Evolutionary conservation across 495 filamentous ascomycete species (phyloP), one percentile per base, ranked within the genome.

Genomic region (Emericellopsis terricola): DNA sequence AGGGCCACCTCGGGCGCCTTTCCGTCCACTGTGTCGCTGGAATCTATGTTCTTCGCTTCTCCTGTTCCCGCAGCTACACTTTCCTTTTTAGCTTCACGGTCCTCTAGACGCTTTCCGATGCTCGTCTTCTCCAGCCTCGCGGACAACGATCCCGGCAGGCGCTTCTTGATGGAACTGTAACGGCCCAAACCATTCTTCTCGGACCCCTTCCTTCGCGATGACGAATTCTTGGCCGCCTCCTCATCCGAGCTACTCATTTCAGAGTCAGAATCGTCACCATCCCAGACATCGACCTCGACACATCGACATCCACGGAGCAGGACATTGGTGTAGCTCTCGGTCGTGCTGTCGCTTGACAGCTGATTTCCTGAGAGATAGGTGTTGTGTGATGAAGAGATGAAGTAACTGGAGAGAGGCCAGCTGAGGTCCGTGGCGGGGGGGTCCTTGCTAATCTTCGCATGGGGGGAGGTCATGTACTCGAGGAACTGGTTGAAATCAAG

Each of bases 281-380:
- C 81, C 81, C 85, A 93, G 6, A 94, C 83, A 45, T 96, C 87
- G 39, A 96, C 84, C 57, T 94, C 87, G 33, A 94, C 81, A 39
- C 83, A 94, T 13, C 87, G 73, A 41, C 87, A 89, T n/a, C 87
- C 83, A 15, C 74, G 67, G 8, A 74, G 54, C 21, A 94, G 68
- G 47, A 89, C 85, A 47, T 77, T 77, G 41, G 69, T 81, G 57
- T 94, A 96, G 14, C 79, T 75, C 33, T 78, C 78, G 1, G 76
- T 74, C 38, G 77, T 84, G 20, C 81, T 73, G 38, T 79, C 71
- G 41, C 83, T 84, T 38, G 74, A 89, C 8, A 96, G 64, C 55
- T 96, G 87, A 49, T 94, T 87, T 0, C 87, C 87, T 0, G 78
- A 83, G 39, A 96, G 63, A 46, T 94, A 96, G 0, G 87, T 94